A percentile compares a stretch with the other conserved stretches of the same genome.
Conservation (phyloP, 352 stramenopile species). For the Pythium volutum region DNA sequence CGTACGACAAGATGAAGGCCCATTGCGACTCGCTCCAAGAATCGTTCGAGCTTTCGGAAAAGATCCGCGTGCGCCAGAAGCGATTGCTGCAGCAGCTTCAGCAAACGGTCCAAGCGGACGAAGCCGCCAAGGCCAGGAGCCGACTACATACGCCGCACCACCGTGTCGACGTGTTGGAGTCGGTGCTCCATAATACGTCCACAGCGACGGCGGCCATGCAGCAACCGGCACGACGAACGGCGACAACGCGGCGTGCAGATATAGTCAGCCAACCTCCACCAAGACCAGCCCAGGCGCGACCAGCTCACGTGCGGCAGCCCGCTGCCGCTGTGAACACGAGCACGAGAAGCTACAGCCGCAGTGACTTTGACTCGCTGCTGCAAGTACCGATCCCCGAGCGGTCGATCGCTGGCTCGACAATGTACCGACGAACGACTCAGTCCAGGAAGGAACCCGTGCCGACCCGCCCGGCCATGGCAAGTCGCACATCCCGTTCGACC, state of each 20-base stretch:
- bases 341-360: conserved; percentile 20
- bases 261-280: not conserved
- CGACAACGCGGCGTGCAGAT: not conserved
- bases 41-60: conserved; percentile 77
- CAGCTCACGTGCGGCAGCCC: not conserved
- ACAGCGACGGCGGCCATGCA: not conserved
- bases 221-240: not conserved
- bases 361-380: conserved; percentile 26
- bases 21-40: conserved; percentile 78
- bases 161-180: conserved; percentile 25
- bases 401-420: conserved; percentile 11
- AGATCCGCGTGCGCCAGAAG: conserved; percentile 74
- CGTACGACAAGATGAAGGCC: conserved; percentile 65
- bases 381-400: conserved; percentile 20
- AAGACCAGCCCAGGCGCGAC: not conserved
- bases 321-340: conserved; percentile 18
- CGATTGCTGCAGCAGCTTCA: conserved; percentile 72
- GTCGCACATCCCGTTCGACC: not conserved
- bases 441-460: not conserved
- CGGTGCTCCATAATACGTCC: conserved; percentile 18
- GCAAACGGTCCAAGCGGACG: conserved; percentile 19
- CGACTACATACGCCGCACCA: not conserved
- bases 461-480: not conserved
- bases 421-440: conserved; percentile 1
- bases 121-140: conserved; percentile 3